phyloP scores from a whole-genome alignment of 1,284 basidiomycete genomes.

The Cryptococcus sp. region DNA sequence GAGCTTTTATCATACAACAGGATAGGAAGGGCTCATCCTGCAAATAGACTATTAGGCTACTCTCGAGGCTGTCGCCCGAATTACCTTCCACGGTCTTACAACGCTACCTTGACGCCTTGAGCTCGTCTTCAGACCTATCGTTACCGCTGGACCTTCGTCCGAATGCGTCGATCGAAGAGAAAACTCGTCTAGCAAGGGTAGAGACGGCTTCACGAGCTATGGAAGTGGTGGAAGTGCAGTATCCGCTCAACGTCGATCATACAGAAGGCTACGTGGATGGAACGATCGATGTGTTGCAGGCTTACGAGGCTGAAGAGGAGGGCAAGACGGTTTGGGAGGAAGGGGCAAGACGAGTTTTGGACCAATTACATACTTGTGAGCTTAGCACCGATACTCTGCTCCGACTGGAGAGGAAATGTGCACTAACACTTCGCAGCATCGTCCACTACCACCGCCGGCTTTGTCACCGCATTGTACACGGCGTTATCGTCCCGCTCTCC shows the following conservation, averaged over 20 bases:
- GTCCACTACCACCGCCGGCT: too few species aligned
- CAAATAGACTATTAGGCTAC: slow-evolving; percentile 35
- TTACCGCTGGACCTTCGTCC: slow-evolving; percentile 16
- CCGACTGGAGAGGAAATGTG: too few species aligned
- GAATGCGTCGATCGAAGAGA: slow-evolving; percentile 7
- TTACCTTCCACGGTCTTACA: slow-evolving; percentile 19
- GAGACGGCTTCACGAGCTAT: slow-evolving; percentile 34
- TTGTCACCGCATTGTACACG: too few species aligned
- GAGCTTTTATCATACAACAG: neutral
- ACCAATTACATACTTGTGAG: slow-evolving; percentile 15
- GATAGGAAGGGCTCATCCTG: neutral
- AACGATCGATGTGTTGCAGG: slow-evolving; percentile 11
- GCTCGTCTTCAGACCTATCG: slow-evolving; percentile 22
- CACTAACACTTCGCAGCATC: too few species aligned
- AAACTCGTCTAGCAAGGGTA: slow-evolving; percentile 11
- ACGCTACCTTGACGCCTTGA: slow-evolving; percentile 17
- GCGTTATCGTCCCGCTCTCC: too few species aligned
- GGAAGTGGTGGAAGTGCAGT: slow-evolving; percentile 29
- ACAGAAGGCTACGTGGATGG: slow-evolving; percentile 9
- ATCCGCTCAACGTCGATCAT: neutral
- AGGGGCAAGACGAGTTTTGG: slow-evolving; percentile 22
- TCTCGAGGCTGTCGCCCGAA: slow-evolving; percentile 19
- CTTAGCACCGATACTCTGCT: neutral
- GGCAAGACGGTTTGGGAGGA: slow-evolving; percentile 24
- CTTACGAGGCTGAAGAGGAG: slow-evolving; percentile 6